Percentiles rank a stretch among this genome's conserved stretches.
phyloP scores from a whole-genome alignment of 2,329 filamentous ascomycete species.

The Drechslerella dactyloides region DNA sequence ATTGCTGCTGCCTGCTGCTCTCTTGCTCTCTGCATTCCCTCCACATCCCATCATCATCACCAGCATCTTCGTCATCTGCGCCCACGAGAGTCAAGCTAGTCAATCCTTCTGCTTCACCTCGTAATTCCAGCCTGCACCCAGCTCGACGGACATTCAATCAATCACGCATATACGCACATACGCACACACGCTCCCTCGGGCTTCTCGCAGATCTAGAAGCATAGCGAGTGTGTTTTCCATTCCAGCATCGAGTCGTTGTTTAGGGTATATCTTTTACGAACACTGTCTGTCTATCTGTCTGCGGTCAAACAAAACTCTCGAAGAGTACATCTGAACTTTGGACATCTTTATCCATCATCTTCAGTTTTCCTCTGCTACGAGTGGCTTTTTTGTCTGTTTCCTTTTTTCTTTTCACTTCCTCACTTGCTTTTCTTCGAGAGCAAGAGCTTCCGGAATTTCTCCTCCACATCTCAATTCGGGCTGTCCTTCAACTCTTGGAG shows the following conservation, averaged over 20 bases:
- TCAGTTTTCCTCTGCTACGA: not conserved
- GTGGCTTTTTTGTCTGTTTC: not conserved
- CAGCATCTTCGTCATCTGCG: not conserved
- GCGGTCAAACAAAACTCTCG: conserved; percentile 11
- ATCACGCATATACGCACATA: not conserved
- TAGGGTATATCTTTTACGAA: conserved; percentile 18
- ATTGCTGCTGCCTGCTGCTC: too few species aligned
- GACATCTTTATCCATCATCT: too few species aligned
- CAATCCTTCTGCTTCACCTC: conserved; percentile 18
- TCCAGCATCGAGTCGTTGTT: conserved; percentile 29
- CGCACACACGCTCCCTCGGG: conserved; percentile 9
- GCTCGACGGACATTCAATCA: not conserved
- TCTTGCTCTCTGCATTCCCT: not conserved
- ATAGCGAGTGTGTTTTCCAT: conserved; percentile 11
- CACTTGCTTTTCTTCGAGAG: not conserved
- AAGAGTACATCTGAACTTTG: conserved; percentile 13
- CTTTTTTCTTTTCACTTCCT: not conserved
- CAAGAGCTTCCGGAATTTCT: not conserved
- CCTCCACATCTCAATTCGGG: not conserved
- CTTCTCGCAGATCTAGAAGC: conserved; percentile 18
- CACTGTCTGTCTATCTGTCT: too few species aligned
- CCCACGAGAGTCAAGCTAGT: conserved; percentile 10
- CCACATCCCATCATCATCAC: not conserved
- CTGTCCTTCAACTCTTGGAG: conserved; percentile 3
- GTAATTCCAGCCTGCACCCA: conserved; percentile 11